phyloP scores from a whole-genome alignment of 768 basidiomycete species.

The Boletus edulis region DNA sequence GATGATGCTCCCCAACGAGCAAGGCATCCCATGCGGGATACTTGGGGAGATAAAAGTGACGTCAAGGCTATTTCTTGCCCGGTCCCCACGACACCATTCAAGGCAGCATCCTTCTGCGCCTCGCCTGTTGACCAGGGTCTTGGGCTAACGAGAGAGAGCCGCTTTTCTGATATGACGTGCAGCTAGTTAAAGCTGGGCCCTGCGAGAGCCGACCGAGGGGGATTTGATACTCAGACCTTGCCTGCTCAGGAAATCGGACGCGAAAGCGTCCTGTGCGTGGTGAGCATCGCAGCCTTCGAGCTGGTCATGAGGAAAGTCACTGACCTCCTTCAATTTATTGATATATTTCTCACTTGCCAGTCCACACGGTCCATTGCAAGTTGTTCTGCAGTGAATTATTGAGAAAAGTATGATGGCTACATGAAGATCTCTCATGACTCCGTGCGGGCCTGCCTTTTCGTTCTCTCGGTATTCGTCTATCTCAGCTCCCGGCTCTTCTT shows the following conservation, averaged over 20 bases:
- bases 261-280: slow-evolving; percentile 43
- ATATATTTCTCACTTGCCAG: too few species aligned
- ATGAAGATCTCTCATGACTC: too few species aligned
- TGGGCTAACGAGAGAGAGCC: slow-evolving; percentile 32
- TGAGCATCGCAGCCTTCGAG: slow-evolving; percentile 71
- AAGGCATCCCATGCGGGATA: slow-evolving; percentile 15
- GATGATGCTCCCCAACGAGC: not conserved
- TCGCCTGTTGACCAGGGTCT: slow-evolving; percentile 38
- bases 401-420: too few species aligned
- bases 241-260: slow-evolving; percentile 61
- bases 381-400: too few species aligned
- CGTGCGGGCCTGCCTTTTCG: slow-evolving; percentile 23
- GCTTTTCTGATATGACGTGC: slow-evolving; percentile 71
- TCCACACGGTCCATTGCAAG: too few species aligned
- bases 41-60: slow-evolving; percentile 15
- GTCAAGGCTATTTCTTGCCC: slow-evolving; percentile 33
- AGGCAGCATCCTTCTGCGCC: slow-evolving; percentile 24
- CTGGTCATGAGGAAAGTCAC: slow-evolving; percentile 31
- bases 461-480: slow-evolving; percentile 11
- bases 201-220: slow-evolving; percentile 61
- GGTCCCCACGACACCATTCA: slow-evolving; percentile 60
- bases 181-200: slow-evolving; percentile 55
- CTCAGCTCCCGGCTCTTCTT: slow-evolving; percentile 7
- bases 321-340: too few species aligned
- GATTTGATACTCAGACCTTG: slow-evolving; percentile 77